Conservation (phyloP, 352 stramenopile species). For the Phytophthora niederhauseri region DNA sequence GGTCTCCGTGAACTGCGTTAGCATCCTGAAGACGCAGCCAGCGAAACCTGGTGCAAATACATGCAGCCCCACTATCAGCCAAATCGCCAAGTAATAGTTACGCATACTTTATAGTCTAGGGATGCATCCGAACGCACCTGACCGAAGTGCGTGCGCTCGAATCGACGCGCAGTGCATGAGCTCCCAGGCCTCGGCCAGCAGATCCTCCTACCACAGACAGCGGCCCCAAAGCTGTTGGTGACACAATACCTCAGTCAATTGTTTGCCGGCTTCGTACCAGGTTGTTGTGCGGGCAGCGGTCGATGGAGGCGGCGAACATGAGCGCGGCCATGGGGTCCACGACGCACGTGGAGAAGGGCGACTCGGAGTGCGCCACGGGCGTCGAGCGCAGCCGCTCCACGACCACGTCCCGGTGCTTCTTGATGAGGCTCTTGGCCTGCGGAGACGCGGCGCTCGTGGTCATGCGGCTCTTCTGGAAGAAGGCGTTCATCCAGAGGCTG, state of each 20-base stretch:
- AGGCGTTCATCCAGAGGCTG: conserved; percentile 82
- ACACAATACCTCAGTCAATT: no score
- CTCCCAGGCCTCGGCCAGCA: conserved; percentile 61
- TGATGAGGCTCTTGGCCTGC: conserved; percentile 61
- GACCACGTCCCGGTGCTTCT: conserved; percentile 56
- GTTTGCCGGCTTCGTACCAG: conserved; percentile 36
- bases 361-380: conserved; percentile 44
- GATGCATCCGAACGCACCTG: conserved; percentile 32
- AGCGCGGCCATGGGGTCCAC: conserved; percentile 70
- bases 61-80: conserved; percentile 1
- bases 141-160: conserved; percentile 50
- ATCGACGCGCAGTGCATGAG: conserved; percentile 55
- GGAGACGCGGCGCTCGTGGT: conserved; percentile 60
- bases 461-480: conserved; percentile 84
- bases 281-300: conserved; percentile 66
- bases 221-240: conserved; percentile 1
- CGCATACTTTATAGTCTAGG: no score
- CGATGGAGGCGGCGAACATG: conserved; percentile 61
- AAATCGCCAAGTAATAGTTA: neutral
- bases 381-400: conserved; percentile 44
- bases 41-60: conserved; percentile 47
- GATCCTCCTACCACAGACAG: conserved; percentile 43
- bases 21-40: conserved; percentile 61
- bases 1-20: conserved; percentile 55
- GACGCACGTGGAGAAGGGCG: conserved; percentile 51